Conservation (phyloP, 2,329 filamentous ascomycete genomes). For the Zopfia rhizophila region DNA sequence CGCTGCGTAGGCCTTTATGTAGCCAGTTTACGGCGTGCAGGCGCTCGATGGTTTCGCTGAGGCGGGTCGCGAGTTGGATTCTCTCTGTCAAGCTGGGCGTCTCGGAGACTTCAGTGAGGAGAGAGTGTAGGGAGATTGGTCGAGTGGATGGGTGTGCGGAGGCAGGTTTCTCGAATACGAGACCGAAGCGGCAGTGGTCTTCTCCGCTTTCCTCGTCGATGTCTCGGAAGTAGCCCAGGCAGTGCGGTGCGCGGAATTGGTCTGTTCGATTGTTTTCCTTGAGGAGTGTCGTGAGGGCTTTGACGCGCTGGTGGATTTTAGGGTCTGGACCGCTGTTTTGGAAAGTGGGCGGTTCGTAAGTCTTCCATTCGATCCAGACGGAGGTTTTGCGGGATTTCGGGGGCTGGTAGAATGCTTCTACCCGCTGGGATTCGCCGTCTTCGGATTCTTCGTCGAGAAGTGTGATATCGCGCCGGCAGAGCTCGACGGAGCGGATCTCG, state of each 20-base stretch:
- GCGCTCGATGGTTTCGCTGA: conserved; percentile 65
- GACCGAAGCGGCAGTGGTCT: conserved; percentile 57
- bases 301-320: conserved; percentile 43
- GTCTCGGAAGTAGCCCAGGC: conserved; percentile 50
- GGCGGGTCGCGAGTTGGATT: conserved; percentile 61
- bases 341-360: conserved; percentile 35
- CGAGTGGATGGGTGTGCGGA: conserved; percentile 50
- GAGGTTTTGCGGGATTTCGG: conserved; percentile 25
- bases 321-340: conserved; percentile 33
- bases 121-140: conserved; percentile 60
- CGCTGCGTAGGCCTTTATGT: conserved; percentile 66
- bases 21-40: conserved; percentile 68
- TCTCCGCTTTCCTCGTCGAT: conserved; percentile 26
- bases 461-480: conserved; percentile 28
- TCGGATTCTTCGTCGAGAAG: conserved; percentile 28
- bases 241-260: conserved; percentile 46
- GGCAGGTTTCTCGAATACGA: conserved; percentile 64
- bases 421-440: conserved; percentile 36
- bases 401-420: conserved; percentile 41
- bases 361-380: conserved; percentile 54
- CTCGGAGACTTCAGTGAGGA: conserved; percentile 50
- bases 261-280: conserved; percentile 41
- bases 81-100: conserved; percentile 64
- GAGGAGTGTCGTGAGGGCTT: conserved; percentile 44
- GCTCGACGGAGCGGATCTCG: conserved; percentile 34